Base-by-base conservation (phyloP, 2,329 filamentous ascomycete species). In the Keithomyces neogunnii region DNA sequence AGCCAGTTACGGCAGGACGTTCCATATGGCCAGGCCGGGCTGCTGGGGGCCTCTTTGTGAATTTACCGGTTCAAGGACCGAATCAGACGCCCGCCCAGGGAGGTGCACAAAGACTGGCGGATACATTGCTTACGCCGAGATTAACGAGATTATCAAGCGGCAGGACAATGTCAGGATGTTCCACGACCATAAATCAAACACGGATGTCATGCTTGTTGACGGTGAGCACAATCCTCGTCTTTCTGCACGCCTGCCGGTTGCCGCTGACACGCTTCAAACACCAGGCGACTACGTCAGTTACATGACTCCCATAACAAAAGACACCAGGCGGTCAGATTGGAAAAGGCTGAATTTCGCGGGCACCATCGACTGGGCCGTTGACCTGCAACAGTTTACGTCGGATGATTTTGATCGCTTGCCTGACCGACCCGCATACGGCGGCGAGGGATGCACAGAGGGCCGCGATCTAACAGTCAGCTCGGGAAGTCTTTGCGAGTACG, bases 71-170 rank as follows among this genome's bases (percentile, higher is more conserved):
- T 33, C 10, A 11, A 48, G 13, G n/a, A 45, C 6, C 6, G 13
- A 55, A 0, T 63, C 62, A 1, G 26, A 42, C 10, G 61, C 62
- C 1, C 45, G 26, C 1, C 45, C 44, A 7, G 62, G 60, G 7
- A 42, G 42, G 10, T 66, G 64, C 47, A 66, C 63, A 2, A 53
- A 54, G 1, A 60, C 57, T 0, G 49, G 49, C 3, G 64, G 64
- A 2, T 64, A 64, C 13, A 53, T 66, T 13, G 30, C 58, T 5
- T 56, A 61, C 39, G 57, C 53, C 19, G 63, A 65, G 48, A 61
- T 66, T 33, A 29, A 52, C 5, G 52, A 49, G 48, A 49, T 51
- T 8, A 46, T 52, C 11, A 45, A 28, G 3, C 8, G 9, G 10
- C 11, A 13, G 5, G n/a, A 3, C 36, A n/a, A 8, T n/a, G 30